phyloP scores from a whole-genome alignment of 192 early-diverging fungal genomes.

The Coemansia sp. region DNA sequence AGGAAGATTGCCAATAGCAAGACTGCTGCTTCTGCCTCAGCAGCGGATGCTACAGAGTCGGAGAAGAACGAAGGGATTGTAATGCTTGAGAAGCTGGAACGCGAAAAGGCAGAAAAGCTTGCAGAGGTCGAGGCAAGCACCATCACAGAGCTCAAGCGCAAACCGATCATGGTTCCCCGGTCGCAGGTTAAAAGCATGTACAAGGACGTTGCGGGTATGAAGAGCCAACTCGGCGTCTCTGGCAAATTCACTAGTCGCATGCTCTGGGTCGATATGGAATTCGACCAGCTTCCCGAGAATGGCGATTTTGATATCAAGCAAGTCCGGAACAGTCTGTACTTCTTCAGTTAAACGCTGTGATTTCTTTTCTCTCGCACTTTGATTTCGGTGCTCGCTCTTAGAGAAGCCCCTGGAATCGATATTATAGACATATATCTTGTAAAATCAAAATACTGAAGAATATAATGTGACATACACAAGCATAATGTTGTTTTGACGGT shows the following conservation, averaged over 20 bases:
- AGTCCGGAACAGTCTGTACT: conserved; percentile 83
- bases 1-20: conserved; percentile 1
- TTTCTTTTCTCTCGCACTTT: no score
- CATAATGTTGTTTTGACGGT: no score
- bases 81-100: conserved; percentile 26
- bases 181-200: not conserved
- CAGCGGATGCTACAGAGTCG: not conserved
- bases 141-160: conserved; percentile 4
- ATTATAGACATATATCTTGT: no score
- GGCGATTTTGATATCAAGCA: conserved; percentile 84
- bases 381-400: no score
- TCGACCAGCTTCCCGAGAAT: conserved; percentile 72
- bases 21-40: conserved; percentile 1
- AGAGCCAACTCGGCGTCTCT: conserved; percentile 17
- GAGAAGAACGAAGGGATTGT: not conserved
- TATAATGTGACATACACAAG: no score
- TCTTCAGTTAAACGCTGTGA: conserved; percentile 77
- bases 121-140: conserved; percentile 37
- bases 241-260: conserved; percentile 25
- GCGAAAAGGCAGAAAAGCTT: conserved; percentile 33
- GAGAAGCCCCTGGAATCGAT: no score
- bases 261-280: conserved; percentile 62
- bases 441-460: no score
- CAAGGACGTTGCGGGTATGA: conserved; percentile 7
- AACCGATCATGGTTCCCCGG: conserved; percentile 11